These are phyloP conservation scores for Trametes maxima DNA, from an alignment of 768 basidiomycete genomes.

Conservation along the genomic window DNA sequence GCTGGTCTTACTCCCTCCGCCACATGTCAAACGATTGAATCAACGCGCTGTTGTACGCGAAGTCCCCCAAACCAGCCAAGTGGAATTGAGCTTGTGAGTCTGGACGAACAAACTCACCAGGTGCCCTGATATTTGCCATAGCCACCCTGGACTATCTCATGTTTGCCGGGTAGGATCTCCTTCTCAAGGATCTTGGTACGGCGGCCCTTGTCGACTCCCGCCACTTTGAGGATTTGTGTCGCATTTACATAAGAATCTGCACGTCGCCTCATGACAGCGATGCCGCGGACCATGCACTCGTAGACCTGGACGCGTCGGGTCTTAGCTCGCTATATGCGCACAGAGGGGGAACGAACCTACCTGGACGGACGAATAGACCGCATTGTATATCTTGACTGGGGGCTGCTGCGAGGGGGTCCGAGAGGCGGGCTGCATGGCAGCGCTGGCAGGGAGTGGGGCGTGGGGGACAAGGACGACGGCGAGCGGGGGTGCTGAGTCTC, in stretches of 20 bases:
- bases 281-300: slow-evolving; percentile 97
- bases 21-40: too few relatives aligned
- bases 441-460: slow-evolving; percentile 8
- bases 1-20: too few relatives aligned
- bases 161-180: slow-evolving; percentile 92
- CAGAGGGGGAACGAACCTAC: slow-evolving; percentile 37
- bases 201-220: slow-evolving; percentile 95
- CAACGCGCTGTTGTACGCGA: too few relatives aligned
- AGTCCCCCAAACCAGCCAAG: too few relatives aligned
- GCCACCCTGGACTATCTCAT: slow-evolving; percentile 98
- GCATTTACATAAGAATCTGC: slow-evolving; percentile 97
- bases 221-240: slow-evolving; percentile 98
- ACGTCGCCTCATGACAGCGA: slow-evolving; percentile 97
- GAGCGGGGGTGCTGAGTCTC: slow-evolving; percentile 21
- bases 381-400: slow-evolving; percentile 87
- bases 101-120: slow-evolving; percentile 58
- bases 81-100: too few relatives aligned
- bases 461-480: slow-evolving; percentile 22
- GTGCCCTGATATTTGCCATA: slow-evolving; percentile 99
- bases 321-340: slow-evolving; percentile 16
- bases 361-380: slow-evolving; percentile 90
- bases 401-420: slow-evolving; percentile 34
- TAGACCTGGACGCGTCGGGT: slow-evolving; percentile 64
- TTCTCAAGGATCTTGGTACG: slow-evolving; percentile 97
- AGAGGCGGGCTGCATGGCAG: slow-evolving; percentile 34